Base-by-base conservation (phyloP, 768 basidiomycete species). In the Auricularia sp. region DNA sequence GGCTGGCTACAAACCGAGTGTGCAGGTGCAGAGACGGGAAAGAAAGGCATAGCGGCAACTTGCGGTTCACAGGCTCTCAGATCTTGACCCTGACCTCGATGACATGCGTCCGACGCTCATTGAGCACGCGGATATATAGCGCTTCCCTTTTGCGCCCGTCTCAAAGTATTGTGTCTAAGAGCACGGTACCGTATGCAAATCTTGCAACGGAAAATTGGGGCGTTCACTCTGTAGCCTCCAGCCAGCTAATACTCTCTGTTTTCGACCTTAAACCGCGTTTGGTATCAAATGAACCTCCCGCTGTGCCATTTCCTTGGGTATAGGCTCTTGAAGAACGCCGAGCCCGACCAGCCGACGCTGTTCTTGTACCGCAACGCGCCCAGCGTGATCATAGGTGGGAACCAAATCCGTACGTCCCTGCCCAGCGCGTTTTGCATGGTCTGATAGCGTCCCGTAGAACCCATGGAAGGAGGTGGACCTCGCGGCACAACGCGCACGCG, bases 401-500 rank as follows among this genome's bases (percentile, higher is more conserved):
- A 98, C 73, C 97, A 82, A 67, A 80, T 80, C 24, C 34, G 76
- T 66, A 1, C 45, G 24, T 4, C 29, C 21, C 4, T 61, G 34
- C 16, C 44, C 2, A 39, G 7, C 37, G n/a, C 24, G 14, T 13
- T n/a, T 3, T 35, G 24, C 11, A 36, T 59, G 54, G 34, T 5
- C 14, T 3, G 21, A 11, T n/a, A 13, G 1, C n/a, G 59, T 3
- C 39, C 33, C n/a, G 7, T 54, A 99, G 78, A 98, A 97, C 69
- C 96, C 95, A 16, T 98, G 96, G 96, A 97, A 93, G 73, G 96
- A 99, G 72, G 86, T 94, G 68, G 94, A 96, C 70, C 81, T 95
- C 61, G 67, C 72, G 3, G 80, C 83, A 1, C 78, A 94, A 5
- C 74, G 76, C 11, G 65, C 74, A 74, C 78, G 67, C 2, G 79